phyloP scores from a whole-genome alignment of 352 stramenopile species.

The Phytophthora sp. region DNA sequence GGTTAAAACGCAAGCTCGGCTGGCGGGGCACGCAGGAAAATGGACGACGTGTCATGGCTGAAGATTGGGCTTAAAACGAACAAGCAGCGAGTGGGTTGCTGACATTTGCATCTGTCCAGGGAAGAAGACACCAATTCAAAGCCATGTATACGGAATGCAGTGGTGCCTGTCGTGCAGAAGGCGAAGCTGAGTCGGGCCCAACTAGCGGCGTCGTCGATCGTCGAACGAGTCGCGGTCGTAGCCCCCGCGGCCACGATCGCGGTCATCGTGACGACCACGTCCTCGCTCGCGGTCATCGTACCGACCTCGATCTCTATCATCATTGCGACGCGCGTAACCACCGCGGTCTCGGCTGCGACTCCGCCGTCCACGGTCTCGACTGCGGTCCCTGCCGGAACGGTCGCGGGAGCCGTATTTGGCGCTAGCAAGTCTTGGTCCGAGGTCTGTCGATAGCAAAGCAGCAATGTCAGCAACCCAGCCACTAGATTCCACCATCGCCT shows the following conservation, averaged over 20 bases:
- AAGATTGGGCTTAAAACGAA: conserved; percentile 21
- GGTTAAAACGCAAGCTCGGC: conserved; percentile 62
- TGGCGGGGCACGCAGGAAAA: conserved; percentile 36
- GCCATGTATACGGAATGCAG: conserved; percentile 29
- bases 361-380: conserved; percentile 49
- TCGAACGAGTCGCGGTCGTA: conserved; percentile 54
- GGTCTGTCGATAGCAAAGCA: conserved; percentile 42
- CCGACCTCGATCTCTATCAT: conserved; percentile 52
- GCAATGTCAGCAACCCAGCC: not conserved
- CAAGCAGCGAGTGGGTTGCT: conserved; percentile 7
- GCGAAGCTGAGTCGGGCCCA: not conserved
- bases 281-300: conserved; percentile 59
- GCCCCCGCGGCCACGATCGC: conserved; percentile 53
- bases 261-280: conserved; percentile 58
- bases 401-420: conserved; percentile 67
- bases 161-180: not conserved
- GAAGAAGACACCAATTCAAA: conserved; percentile 22
- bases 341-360: conserved; percentile 56
- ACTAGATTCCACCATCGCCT: not conserved
- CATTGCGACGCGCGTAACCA: conserved; percentile 47
- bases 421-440: conserved; percentile 75
- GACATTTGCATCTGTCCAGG: conserved; percentile 1
- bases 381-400: conserved; percentile 53
- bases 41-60: conserved; percentile 17
- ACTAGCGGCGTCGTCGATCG: conserved; percentile 49